Base-by-base conservation (phyloP, 2,329 filamentous ascomycete species). In the Seiridium cupressi region DNA sequence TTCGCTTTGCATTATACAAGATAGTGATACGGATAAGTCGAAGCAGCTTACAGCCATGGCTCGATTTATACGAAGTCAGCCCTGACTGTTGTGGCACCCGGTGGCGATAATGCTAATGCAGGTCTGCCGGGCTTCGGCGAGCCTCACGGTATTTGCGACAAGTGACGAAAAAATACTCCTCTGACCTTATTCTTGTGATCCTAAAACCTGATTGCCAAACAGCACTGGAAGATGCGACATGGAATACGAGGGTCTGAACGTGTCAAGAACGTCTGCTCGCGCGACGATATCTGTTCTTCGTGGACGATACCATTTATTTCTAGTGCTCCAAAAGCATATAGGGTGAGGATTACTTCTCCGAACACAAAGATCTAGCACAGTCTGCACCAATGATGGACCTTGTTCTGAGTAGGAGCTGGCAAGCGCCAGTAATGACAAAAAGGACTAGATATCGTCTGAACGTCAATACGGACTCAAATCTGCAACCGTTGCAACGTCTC, bases 211-310 rank as follows among this genome's bases (percentile, higher is more conserved):
- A 53, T 4, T 53, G 49, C n/a, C 49, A 53, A 10, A 10, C 34
- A 6, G 38, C 44, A n/a, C 32, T 55, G 1, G 5, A 42, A 42
- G 51, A 60, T 11, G 61, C 66, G 2, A 51, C 60, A 2, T 60
- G 64, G 34, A 62, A 57, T 35, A 58, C 31, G 10, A 60, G 65
- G 44, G 66, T 64, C 26, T 70, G 66, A 66, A 64, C 66, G 18
- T 61, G 65, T 5, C 65, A 70, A 46, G 67, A 69, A 35, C 63
- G 63, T 11, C 46, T 65, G 6, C 58, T 70, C 3, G 63, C 63
- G 3, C 44, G 59, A 10, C 64, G 66, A 13, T 60, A 63, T 8
- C 54, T 65, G n/a, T 62, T 64, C 55, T 66, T 66, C 40, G 61
- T 55, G 10, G 53, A 60, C 44, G 57, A 59, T 35, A 56, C 60